phyloP scores from a whole-genome alignment of 2,329 filamentous ascomycete genomes.

The Sporothrix inflata region DNA sequence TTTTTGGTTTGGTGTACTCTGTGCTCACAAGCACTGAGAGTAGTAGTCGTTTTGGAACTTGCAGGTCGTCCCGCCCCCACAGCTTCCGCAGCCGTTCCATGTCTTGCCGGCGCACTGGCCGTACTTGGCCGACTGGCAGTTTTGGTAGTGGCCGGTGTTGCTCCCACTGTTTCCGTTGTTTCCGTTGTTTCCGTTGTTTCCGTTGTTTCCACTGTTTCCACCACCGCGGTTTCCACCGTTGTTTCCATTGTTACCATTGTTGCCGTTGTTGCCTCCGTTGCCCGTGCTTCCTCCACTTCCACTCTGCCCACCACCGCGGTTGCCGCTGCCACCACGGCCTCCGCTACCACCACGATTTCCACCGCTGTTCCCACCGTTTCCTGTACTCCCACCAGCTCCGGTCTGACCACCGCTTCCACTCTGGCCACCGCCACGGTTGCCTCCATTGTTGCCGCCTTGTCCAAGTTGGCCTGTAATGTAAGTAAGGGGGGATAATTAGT shows the following conservation, averaged over 20 bases:
- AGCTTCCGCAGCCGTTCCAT: conserved; percentile 44
- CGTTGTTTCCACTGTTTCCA: neutral
- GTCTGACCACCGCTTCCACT: neutral
- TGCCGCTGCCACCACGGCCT: neutral
- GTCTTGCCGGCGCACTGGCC: conserved; percentile 46
- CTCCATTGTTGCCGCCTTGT: neutral
- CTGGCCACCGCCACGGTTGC: neutral
- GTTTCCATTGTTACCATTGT: neutral
- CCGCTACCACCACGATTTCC: neutral
- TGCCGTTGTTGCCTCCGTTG: conserved; percentile 13
- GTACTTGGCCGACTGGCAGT: conserved; percentile 39
- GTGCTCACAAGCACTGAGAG: conserved; percentile 42
- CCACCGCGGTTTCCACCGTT: no score
- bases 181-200: neutral
- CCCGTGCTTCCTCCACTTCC: conserved; percentile 12
- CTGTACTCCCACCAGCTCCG: neutral
- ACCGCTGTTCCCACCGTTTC: conserved; percentile 14
- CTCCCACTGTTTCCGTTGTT: conserved; percentile 25
- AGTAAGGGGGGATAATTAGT: neutral
- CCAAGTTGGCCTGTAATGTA: neutral
- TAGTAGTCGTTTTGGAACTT: conserved; percentile 43
- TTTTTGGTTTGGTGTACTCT: neutral
- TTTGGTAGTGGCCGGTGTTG: conserved; percentile 26
- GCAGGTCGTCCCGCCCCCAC: conserved; percentile 43
- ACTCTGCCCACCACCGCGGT: conserved; percentile 15